Base-by-base conservation (phyloP, 2,329 filamentous ascomycete species). In the Thelonectria discophora region DNA sequence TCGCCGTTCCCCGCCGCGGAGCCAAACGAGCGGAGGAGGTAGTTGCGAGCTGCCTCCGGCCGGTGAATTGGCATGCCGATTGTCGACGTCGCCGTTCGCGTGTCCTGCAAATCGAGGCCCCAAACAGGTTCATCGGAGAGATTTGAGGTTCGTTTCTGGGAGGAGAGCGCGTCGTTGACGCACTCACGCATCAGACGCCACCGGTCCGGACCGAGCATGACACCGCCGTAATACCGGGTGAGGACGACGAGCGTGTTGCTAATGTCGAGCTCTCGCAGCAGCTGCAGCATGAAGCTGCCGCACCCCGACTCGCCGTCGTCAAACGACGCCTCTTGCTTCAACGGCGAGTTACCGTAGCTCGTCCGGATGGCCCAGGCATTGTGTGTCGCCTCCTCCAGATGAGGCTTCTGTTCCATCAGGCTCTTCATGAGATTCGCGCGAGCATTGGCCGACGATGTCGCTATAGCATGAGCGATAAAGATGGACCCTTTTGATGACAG, bases 1-100 rank as follows among this genome's bases (percentile, higher is more conserved):
- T 53, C 63, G 3, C 51, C 64, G 11, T 46, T 69, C 1, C 75
- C 66, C 20, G 81, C 76, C 0, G 78, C 78, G 7, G 81, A 78
- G 6, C 82, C 81, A 74, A 93, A 93, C 58, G 84, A 85, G 66
- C 80, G 84, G 17, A 86, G 72, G 32, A 88, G 79, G 69, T 88
- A 89, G 50, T 79, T 79, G 54, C 82, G 79, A 11, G 92, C 91
- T 5, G 84, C 84, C 70, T 94, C 88, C 1, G 93, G 89, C 17
- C 86, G 86, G 70, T 93, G 88, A 21, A 94, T 90, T 1, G 91
- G 88, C 77, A 95, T 86, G 2, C 86, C 84, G 15, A 76, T 74
- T 27, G 76, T 76, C 4, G 77, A 74, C 47, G 74, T 76, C 3
- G 69, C 63, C n/a, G 76, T 74, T 52, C 76, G 80, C 75, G 81